Evolutionary conservation across 345 rosid species (phyloP).

Genomic region (Cochlearia excelsa): DNA sequence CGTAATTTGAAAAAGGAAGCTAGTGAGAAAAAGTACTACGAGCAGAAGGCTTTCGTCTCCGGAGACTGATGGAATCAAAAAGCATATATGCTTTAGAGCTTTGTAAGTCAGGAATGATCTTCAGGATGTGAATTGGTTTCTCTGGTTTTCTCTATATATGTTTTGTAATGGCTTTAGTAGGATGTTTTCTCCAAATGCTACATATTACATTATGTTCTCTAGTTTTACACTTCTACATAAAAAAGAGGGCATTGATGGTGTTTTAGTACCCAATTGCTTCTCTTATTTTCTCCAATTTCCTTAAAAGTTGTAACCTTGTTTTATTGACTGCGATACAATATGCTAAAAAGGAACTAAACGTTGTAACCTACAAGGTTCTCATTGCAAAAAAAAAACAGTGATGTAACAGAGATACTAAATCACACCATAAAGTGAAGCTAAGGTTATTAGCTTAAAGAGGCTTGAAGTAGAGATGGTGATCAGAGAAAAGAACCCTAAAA

Average conservation of each 20-base stretch:
- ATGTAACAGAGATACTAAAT: too few relatives aligned
- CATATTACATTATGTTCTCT: constrained; percentile 23
- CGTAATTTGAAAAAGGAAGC: constrained; percentile 59
- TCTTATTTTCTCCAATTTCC: background rate
- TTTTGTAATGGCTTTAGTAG: constrained; percentile 23
- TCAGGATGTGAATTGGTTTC: constrained; percentile 11
- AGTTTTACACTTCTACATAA: constrained; percentile 25
- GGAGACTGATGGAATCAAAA: constrained; percentile 42
- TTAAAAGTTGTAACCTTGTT: too few relatives aligned
- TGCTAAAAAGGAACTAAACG: too few relatives aligned
- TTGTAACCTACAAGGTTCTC: too few relatives aligned
- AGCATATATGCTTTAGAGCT: constrained; percentile 14
- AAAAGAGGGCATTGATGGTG: background rate
- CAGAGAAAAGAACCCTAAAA: constrained; percentile 33
- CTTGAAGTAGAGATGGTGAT: constrained; percentile 35
- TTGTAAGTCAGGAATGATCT: constrained; percentile 10
- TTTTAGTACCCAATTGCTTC: constrained; percentile 23
- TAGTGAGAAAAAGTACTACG: constrained; percentile 68
- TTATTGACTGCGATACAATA: too few relatives aligned
- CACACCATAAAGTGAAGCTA: background rate
- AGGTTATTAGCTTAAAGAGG: constrained; percentile 12
- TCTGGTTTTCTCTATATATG: constrained; percentile 1
- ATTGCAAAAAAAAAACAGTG: too few relatives aligned
- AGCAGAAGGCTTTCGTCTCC: constrained; percentile 52
- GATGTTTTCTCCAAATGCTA: constrained; percentile 27